Percentiles rank a stretch among this genome's conserved stretches.
Evolutionary conservation across 371 early-diverging fungal genomes (phyloP).

Genomic region (Saksenaea vasiformis): DNA sequence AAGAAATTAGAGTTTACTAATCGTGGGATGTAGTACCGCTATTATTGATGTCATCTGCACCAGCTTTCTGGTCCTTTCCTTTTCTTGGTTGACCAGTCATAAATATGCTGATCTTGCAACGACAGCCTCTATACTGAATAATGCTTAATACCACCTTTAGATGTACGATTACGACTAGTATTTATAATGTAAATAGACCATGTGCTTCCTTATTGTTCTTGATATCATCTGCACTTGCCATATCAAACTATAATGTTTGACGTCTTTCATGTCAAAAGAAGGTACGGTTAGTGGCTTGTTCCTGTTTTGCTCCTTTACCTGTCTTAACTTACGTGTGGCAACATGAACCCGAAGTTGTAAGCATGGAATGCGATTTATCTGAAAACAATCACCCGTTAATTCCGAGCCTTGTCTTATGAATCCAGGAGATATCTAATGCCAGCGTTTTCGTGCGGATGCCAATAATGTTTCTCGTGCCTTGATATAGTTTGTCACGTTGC

Average conservation of each 20-base stretch:
- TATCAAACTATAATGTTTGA: neutral
- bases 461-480: too few species aligned
- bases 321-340: too few species aligned
- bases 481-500: too few species aligned
- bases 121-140: neutral
- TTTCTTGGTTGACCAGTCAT: slow-evolving; percentile 33
- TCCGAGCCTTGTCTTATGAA: too few species aligned
- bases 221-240: neutral
- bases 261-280: too few species aligned
- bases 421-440: too few species aligned
- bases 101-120: slow-evolving; percentile 28
- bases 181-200: slow-evolving; percentile 1
- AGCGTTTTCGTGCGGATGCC: too few species aligned
- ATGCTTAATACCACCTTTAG: neutral
- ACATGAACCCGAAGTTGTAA: too few species aligned
- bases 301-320: too few species aligned
- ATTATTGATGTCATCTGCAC: slow-evolving; percentile 65
- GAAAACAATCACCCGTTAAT: too few species aligned
- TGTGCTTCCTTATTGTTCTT: neutral
- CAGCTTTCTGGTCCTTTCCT: slow-evolving; percentile 53
- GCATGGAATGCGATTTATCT: too few species aligned
- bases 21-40: slow-evolving; percentile 47
- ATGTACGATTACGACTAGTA: neutral
- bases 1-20: slow-evolving; percentile 12
- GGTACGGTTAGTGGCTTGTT: too few species aligned